phyloP scores from a whole-genome alignment of 352 stramenopile genomes.

The Phytopythium sindhum region DNA sequence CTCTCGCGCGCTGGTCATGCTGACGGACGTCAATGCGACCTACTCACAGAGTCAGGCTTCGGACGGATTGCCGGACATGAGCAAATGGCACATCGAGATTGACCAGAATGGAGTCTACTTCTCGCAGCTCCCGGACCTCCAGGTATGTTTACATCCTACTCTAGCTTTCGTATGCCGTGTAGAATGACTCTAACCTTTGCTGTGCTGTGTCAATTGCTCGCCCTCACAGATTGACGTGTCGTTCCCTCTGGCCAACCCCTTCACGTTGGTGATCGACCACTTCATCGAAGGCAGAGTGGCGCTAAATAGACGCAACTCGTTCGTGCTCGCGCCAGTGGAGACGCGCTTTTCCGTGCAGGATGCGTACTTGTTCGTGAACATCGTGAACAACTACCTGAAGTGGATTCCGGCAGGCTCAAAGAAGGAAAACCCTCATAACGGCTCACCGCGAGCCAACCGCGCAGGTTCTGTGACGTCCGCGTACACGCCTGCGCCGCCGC shows the following conservation, averaged over 20 bases:
- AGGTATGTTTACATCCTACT: constrained; percentile 30
- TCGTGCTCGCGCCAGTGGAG: constrained; percentile 78
- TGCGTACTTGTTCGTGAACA: constrained; percentile 75
- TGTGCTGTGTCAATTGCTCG: constrained; percentile 5
- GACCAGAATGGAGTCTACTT: constrained; percentile 84
- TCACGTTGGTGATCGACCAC: constrained; percentile 80
- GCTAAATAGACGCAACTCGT: constrained; percentile 67
- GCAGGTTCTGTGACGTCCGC: constrained; percentile 6
- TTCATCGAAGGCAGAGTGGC: constrained; percentile 58
- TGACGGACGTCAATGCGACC: constrained; percentile 60
- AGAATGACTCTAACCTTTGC: background rate
- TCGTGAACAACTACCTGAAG: constrained; percentile 83
- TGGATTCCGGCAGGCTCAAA: constrained; percentile 24
- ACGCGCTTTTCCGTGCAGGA: constrained; percentile 87
- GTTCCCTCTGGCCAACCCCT: constrained; percentile 80
- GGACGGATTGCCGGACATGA: constrained; percentile 52
- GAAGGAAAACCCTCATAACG: constrained; percentile 6
- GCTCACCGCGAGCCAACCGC: background rate
- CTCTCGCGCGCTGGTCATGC: constrained; percentile 68
- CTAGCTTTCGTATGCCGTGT: background rate
- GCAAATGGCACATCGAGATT: constrained; percentile 78
- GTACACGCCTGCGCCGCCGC: background rate
- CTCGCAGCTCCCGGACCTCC: constrained; percentile 77
- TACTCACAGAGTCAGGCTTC: constrained; percentile 68
- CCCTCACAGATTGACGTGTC: constrained; percentile 66